These are phyloP conservation scores for Syncephalastrum monosporum DNA, from an alignment of 371 early-diverging fungal genomes.

Conservation along the genomic window DNA sequence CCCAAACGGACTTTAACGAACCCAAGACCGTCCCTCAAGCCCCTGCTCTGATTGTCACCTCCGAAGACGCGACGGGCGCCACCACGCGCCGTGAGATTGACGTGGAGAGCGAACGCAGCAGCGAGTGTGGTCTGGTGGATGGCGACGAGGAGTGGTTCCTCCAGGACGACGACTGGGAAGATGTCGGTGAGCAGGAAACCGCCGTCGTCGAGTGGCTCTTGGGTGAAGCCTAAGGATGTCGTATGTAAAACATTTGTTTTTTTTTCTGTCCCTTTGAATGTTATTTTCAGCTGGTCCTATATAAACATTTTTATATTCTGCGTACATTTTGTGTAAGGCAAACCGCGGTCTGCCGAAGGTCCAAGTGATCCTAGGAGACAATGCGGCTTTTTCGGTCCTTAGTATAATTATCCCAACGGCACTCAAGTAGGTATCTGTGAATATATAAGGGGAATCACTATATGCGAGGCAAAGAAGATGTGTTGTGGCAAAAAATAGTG, in stretches of 20 bases:
- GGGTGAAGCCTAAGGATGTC: slow-evolving; percentile 16
- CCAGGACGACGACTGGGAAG: slow-evolving; percentile 25
- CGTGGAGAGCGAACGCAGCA: slow-evolving; percentile 9
- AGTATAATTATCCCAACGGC: too few relatives aligned
- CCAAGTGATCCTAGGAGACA: too few relatives aligned
- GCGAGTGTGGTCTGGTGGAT: slow-evolving; percentile 17
- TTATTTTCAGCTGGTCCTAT: too few relatives aligned
- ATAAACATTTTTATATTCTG: neutral
- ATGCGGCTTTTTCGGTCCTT: too few relatives aligned
- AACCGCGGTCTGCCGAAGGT: too few relatives aligned
- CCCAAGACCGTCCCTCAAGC: neutral
- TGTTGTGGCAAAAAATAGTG: too few relatives aligned
- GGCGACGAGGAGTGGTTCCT: slow-evolving; percentile 29
- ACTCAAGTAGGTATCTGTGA: too few relatives aligned
- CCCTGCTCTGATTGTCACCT: slow-evolving; percentile 21
- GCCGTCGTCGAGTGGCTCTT: slow-evolving; percentile 30
- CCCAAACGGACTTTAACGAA: slow-evolving; percentile 16
- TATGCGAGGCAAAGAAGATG: too few relatives aligned
- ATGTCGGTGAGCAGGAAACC: slow-evolving; percentile 18
- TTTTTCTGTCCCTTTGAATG: too few relatives aligned
- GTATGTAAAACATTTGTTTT: too few relatives aligned
- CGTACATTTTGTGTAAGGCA: slow-evolving; percentile 1
- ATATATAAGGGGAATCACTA: too few relatives aligned
- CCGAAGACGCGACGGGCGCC: slow-evolving; percentile 10
- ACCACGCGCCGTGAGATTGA: slow-evolving; percentile 12